Conservation (phyloP, 768 basidiomycete genomes). For the Suillus luteus region DNA sequence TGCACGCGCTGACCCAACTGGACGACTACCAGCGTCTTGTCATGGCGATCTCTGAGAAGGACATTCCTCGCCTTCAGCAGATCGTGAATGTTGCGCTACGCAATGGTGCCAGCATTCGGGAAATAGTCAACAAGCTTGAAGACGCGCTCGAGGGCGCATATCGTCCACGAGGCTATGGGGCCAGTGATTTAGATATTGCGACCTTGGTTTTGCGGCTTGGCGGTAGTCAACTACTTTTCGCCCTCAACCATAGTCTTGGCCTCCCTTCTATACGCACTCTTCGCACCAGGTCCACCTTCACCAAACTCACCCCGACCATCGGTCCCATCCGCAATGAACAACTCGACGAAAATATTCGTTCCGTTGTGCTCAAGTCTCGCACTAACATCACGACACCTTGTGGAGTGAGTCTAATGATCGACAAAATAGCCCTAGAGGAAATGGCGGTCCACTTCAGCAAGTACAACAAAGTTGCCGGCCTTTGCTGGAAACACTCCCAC, state of each 20-base stretch:
- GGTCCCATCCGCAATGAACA: background rate
- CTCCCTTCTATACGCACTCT: background rate
- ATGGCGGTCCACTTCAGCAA: too few species aligned
- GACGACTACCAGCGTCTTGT: background rate
- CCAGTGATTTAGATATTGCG: constrained; percentile 15
- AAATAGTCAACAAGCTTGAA: constrained; percentile 10
- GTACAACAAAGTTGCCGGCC: too few species aligned
- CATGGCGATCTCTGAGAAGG: background rate
- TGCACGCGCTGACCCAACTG: background rate
- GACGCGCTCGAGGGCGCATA: constrained; percentile 6
- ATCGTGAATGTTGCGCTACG: background rate
- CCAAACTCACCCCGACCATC: background rate
- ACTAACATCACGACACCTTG: background rate
- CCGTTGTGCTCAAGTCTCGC: background rate
- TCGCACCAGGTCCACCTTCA: background rate
- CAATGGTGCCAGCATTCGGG: background rate
- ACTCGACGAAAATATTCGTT: background rate
- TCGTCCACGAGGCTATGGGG: background rate
- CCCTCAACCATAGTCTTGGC: background rate
- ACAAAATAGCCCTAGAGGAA: too few species aligned
- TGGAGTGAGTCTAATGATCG: too few species aligned
- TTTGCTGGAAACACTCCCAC: too few species aligned
- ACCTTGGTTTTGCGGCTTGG: constrained; percentile 13
- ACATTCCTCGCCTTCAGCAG: background rate
- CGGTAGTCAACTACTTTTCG: background rate